These are phyloP conservation scores for Botrytis hyacinthi DNA, from an alignment of 2,329 filamentous ascomycete species.

Conservation along the genomic window DNA sequence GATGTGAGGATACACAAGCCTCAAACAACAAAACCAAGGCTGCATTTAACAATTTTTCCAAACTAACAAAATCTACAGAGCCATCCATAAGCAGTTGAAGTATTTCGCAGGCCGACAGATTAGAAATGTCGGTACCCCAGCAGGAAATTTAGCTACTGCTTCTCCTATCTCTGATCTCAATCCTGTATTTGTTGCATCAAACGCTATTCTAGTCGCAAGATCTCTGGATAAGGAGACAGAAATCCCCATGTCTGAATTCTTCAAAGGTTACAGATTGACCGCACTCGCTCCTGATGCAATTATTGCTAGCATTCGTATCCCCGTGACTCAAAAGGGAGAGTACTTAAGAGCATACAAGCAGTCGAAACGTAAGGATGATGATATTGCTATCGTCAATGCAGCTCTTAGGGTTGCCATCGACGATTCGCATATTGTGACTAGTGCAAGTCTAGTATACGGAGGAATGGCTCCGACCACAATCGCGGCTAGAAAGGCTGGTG, in stretches of 20 bases:
- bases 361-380: slow-evolving; percentile 94
- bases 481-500: slow-evolving; percentile 75
- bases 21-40: not conserved
- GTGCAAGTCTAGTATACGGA: slow-evolving; percentile 82
- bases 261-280: slow-evolving; percentile 85
- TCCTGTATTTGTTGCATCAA: slow-evolving; percentile 85
- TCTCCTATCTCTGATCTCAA: slow-evolving; percentile 97
- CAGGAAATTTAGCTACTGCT: slow-evolving; percentile 89
- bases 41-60: not conserved
- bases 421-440: slow-evolving; percentile 66
- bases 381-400: slow-evolving; percentile 95
- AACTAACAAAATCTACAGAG: slow-evolving; percentile 39
- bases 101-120: slow-evolving; percentile 97
- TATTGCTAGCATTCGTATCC: slow-evolving; percentile 84
- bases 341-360: slow-evolving; percentile 92
- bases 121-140: slow-evolving; percentile 93
- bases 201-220: slow-evolving; percentile 77
- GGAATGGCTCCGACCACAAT: slow-evolving; percentile 93
- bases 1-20: not conserved
- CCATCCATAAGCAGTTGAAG: slow-evolving; percentile 87
- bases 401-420: slow-evolving; percentile 74
- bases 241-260: slow-evolving; percentile 90
- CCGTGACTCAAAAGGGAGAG: slow-evolving; percentile 74
- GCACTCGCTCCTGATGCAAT: slow-evolving; percentile 78
- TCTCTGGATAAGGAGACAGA: slow-evolving; percentile 70